Base-by-base conservation (phyloP, 2,329 filamentous ascomycete species). In the Boeremia exigua region DNA sequence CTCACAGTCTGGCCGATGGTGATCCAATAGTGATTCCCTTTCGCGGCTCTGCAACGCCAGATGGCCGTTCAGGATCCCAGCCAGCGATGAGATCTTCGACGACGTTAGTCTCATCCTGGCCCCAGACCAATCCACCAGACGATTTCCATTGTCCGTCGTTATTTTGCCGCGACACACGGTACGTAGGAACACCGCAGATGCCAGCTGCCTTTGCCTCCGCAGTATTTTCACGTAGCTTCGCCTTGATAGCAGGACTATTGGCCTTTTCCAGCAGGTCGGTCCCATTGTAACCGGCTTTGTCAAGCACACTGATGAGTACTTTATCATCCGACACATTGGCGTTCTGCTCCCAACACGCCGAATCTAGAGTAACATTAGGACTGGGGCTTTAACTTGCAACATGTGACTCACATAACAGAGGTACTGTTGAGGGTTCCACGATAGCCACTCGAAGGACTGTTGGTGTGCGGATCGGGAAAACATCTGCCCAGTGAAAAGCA, bases 41-140 rank as follows among this genome's bases (percentile, higher is more conserved):
- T 8, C 3, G 45, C 17, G 52, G 52, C 23, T 54, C 45, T 27
- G 52, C 52, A 8, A 54, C 23, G 8, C 44, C 32, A 2, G 4
- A 4, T 12, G 52, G 45, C 3, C 4, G 23, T 14, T 48, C 39
- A 2, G 28, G 33, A 37, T 67, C 56, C 72, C 72, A 75, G 2
- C 72, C 72, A 2, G 66, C 66, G 36, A 75, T 72, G 28, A 73
- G 14, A 53, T 74, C 72, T 43, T 74, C 70, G 1, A 75, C 65
- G 1, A 74, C 68, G 44, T 65, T 69, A 3, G 49, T 65, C 43
- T 74, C 70, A 28, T 75, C 72, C 29, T 74, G 71, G 7, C 72
- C 72, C 72, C 72, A 75, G 2, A 73, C 56, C 25, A 73, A 23
- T 1, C 68, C 69, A 33, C 69, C 67, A 4, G 54, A 54, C 11